A percentile compares a stretch with the other conserved stretches of the same genome.
Evolutionary conservation across 1,284 basidiomycete species (phyloP).

Genomic region (Pseudozyma tsukubaensis): DNA sequence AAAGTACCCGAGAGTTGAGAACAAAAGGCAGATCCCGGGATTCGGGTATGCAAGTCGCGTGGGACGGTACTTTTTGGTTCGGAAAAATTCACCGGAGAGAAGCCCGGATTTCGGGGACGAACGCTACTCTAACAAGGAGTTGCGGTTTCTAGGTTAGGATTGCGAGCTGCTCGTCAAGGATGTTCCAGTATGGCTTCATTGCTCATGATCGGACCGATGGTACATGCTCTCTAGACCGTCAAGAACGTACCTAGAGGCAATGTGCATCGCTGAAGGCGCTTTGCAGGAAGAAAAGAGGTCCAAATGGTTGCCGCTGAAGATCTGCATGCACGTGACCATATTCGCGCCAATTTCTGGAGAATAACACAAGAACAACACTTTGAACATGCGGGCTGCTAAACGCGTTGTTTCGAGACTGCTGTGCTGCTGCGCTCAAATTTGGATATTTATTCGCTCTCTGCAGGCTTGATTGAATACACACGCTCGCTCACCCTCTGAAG

Average conservation of each 20-base stretch:
- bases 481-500: neutral
- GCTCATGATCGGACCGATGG: too few relatives aligned
- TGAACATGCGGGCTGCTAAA: neutral
- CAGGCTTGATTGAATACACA: neutral
- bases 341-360: slow-evolving; percentile 8
- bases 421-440: too few relatives aligned
- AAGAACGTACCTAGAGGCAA: too few relatives aligned
- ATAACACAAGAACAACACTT: slow-evolving; percentile 27
- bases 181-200: too few relatives aligned
- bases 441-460: too few relatives aligned
- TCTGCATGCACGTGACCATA: slow-evolving; percentile 11
- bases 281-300: neutral
- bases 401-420: neutral
- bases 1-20: slow-evolving; percentile 4
- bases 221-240: too few relatives aligned
- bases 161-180: too few relatives aligned
- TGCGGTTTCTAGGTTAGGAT: too few relatives aligned
- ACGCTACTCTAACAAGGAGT: neutral
- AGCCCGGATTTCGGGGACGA: slow-evolving; percentile 9
- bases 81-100: slow-evolving; percentile 11
- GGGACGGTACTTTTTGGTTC: neutral
- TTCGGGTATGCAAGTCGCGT: slow-evolving; percentile 33
- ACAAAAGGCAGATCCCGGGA: slow-evolving; percentile 5
- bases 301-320: neutral
- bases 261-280: neutral